Conservation (phyloP, 768 basidiomycete species). For the Xerocomellus chrysenteron region DNA sequence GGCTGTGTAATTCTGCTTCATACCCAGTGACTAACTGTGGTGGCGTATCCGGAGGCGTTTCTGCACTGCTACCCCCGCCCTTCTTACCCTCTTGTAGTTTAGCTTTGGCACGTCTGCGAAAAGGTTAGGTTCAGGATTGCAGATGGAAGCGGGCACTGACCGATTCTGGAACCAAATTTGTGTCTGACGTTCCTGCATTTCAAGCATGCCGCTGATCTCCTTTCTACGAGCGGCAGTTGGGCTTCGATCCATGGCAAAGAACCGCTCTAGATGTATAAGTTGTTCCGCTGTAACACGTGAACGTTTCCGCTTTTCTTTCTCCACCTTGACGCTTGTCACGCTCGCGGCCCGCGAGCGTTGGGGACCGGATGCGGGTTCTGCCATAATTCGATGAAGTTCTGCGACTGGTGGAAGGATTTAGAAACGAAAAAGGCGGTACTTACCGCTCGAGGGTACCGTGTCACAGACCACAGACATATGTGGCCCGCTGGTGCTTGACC, state of each 20-base stretch:
- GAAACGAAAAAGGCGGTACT: conserved; percentile 28
- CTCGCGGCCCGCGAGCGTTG: conserved; percentile 36
- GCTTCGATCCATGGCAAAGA: conserved; percentile 66
- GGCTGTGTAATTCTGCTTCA: conserved; percentile 57
- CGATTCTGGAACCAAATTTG: conserved; percentile 92
- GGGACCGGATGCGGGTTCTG: conserved; percentile 37
- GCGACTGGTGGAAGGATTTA: conserved; percentile 26
- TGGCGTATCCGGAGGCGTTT: conserved; percentile 47
- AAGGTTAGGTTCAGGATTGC: neutral
- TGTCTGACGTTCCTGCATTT: conserved; percentile 85
- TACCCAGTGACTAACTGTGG: conserved; percentile 52
- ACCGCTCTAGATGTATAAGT: conserved; percentile 69
- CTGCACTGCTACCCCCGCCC: conserved; percentile 32
- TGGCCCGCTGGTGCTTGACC: conserved; percentile 20
- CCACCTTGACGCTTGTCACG: conserved; percentile 26
- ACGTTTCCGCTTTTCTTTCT: conserved; percentile 66
- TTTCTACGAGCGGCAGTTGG: conserved; percentile 69
- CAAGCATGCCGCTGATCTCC: conserved; percentile 71
- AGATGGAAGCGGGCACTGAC: conserved; percentile 24
- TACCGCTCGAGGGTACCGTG: conserved; percentile 17
- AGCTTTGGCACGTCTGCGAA: conserved; percentile 72
- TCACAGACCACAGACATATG: conserved; percentile 29
- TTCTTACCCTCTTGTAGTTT: conserved; percentile 67
- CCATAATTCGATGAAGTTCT: conserved; percentile 20
- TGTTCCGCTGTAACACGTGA: conserved; percentile 80